phyloP scores from a whole-genome alignment of 306 rosid genomes.

The Echinosophora koreensis region DNA sequence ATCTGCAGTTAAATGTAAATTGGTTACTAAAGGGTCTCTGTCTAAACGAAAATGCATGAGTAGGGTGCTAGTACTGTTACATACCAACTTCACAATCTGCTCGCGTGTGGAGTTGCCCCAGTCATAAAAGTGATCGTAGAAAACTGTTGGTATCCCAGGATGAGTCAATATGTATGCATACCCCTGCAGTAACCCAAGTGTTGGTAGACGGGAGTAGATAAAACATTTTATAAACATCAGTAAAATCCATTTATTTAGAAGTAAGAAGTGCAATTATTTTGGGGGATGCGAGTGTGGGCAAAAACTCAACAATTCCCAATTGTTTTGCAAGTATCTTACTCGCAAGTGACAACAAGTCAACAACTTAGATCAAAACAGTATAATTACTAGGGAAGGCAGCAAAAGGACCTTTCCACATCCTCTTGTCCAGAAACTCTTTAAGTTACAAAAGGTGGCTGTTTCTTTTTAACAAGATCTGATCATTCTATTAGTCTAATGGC shows the following conservation, averaged over 20 bases:
- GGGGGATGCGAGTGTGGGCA: background rate
- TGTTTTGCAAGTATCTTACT: background rate
- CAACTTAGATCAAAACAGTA: conserved; percentile 4
- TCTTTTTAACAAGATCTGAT: background rate
- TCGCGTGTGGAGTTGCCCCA: conserved; percentile 69
- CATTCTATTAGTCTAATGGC: background rate
- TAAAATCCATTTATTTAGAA: background rate
- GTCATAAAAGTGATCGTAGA: conserved; percentile 90
- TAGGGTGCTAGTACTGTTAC: background rate
- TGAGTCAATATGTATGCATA: conserved; percentile 90
- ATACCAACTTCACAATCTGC: conserved; percentile 87
- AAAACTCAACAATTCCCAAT: background rate
- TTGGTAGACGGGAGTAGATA: background rate
- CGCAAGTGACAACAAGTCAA: background rate
- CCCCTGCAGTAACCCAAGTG: conserved; percentile 61
- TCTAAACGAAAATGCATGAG: background rate
- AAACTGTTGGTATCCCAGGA: conserved; percentile 92
- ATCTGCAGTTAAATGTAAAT: conserved; percentile 62
- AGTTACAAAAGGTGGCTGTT: background rate
- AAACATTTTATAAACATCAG: background rate
- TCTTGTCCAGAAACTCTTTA: background rate
- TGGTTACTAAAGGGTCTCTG: background rate
- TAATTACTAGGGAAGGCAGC: background rate
- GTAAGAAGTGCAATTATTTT: background rate
- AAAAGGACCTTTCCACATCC: background rate